Percentiles rank a stretch among this genome's conserved stretches.
Evolutionary conservation across 164 flowering plant genomes (phyloP).

Genomic region (Houttuynia cordata): DNA sequence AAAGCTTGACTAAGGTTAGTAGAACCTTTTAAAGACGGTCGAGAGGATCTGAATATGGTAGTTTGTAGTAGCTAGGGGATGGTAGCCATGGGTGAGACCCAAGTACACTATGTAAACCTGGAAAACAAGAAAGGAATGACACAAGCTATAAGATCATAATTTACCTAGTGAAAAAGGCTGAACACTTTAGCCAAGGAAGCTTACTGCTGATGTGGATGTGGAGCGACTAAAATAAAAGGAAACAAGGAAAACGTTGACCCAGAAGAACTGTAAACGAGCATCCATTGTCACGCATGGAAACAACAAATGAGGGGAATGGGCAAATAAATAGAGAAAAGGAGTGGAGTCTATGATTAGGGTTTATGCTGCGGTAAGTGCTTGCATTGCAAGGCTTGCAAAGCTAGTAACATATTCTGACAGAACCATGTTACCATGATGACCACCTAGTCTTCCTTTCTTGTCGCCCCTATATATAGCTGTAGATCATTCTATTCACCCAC

Average conservation of each 20-base stretch:
- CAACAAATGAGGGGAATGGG: conserved; percentile 4
- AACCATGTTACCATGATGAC: too few species aligned
- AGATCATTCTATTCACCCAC: too few species aligned
- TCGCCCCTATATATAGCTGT: too few species aligned
- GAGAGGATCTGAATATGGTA: conserved; percentile 42
- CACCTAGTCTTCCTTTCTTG: too few species aligned
- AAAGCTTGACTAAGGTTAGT: neutral
- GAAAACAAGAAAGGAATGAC: conserved; percentile 3
- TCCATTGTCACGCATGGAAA: conserved; percentile 27
- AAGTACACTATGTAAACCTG: conserved; percentile 64
- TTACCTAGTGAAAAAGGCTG: conserved; percentile 1
- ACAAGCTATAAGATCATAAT: conserved; percentile 8
- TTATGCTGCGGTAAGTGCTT: conserved; percentile 8
- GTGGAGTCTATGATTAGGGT: conserved; percentile 9
- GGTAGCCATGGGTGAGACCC: conserved; percentile 26
- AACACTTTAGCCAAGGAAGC: conserved; percentile 4
- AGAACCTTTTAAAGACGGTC: conserved; percentile 36
- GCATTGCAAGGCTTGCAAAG: conserved; percentile 25
- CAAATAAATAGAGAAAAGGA: conserved; percentile 19
- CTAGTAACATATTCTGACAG: neutral
- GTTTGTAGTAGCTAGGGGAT: conserved; percentile 32
- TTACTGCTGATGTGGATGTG: conserved; percentile 25
- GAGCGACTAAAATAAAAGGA: conserved; percentile 23
- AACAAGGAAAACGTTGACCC: conserved; percentile 34
- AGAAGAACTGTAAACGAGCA: conserved; percentile 15